Base-by-base conservation (phyloP, 192 early-diverging fungal species). In the Pilaira anomala region DNA sequence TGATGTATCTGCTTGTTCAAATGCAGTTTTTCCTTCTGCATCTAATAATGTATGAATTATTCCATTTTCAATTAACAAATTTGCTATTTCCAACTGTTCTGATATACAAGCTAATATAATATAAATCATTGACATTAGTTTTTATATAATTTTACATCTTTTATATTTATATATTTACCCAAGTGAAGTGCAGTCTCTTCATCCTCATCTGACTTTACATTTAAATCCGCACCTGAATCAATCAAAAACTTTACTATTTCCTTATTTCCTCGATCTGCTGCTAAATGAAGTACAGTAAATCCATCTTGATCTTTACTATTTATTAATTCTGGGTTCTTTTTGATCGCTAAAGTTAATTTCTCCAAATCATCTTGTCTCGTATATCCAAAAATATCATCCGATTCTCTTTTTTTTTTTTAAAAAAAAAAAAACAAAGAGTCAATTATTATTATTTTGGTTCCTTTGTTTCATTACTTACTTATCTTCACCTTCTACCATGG, bases 201-300 rank as follows among this genome's bases (percentile, higher is more conserved):
- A 29, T 48, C 48, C 12, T 56, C 39, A 26, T 67, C 65, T 19
- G 61, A 39, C 28, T n/a, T 50, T 9, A 48, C 61, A 67, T 73
- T 67, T 7, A 73, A 26, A 60, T 73, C 61, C 12, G 71, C 71
- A n/a, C 71, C 71, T 25, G 33, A 12, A 13, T 63, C 36, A 21
- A 83, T 68, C 3, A 85, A 60, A 0, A 71, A n/a, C 25, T 71
- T 68, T 13, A 78, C 76, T 44, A 75, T 66, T 7, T 78, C 72
- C 5, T 78, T 9, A 49, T 80, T 48, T 2, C 83, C 83, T 14
- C 80, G 46, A 63, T 85, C 83, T 24, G 79, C 71, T 12, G 76
- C 80, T 65, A 76, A 78, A 67, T 85, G 83, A 25, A 85, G 71
- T 30, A 72, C 63, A 29, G 83, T 75, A 30, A 80, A 71, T 36